Base-by-base conservation (phyloP, 2,329 filamentous ascomycete species). In the Parasarocladium wereldwijsianum region DNA sequence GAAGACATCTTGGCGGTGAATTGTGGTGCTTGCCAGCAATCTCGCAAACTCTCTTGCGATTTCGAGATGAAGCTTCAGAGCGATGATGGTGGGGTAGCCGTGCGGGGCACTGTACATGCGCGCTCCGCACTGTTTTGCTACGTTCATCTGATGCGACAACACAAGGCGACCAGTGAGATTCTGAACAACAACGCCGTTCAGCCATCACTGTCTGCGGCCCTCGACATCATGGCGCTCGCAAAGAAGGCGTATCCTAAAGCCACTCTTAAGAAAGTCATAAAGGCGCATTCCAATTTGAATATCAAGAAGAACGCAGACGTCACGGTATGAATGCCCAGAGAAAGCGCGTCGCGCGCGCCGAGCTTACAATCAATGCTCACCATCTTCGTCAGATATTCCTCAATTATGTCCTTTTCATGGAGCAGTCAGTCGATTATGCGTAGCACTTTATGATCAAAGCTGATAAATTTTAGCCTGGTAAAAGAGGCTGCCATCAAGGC, bases 251-350 rank as follows among this genome's bases (percentile, higher is more conserved):
- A 93, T 45, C 85, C 85, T 8, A 76, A 85, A 38, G 75, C 72
- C 12, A 90, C 82, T 0, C 64, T 93, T 43, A 90, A 85, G 54
- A 86, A 85, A 53, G 87, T 92, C 36, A 66, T 92, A 45, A 93
- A 93, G 56, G 84, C 83, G 12, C 84, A 93, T 52, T 79, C 83
- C 7, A 78, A 81, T 38, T 74, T 76, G 47, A 78, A 69, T 39
- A 54, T 93, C 38, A 83, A 76, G 60, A 90, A 84, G 54, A 86
- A 90, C 52, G 79, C 76, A 17, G 86, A 93, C 54, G 74, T 92
- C 34, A 62, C 87, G 57, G 83, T 92, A 55, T 36, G 68, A 9
- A 20, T 22, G 13, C 17, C 17, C 16, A 19, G 27, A 29, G 27
- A 29, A 26, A 16, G 25, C 35, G 29, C 29, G 32, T 22, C 18